phyloP scores from a whole-genome alignment of 208 protist species.

The Acanthamoeba rhysodes region DNA sequence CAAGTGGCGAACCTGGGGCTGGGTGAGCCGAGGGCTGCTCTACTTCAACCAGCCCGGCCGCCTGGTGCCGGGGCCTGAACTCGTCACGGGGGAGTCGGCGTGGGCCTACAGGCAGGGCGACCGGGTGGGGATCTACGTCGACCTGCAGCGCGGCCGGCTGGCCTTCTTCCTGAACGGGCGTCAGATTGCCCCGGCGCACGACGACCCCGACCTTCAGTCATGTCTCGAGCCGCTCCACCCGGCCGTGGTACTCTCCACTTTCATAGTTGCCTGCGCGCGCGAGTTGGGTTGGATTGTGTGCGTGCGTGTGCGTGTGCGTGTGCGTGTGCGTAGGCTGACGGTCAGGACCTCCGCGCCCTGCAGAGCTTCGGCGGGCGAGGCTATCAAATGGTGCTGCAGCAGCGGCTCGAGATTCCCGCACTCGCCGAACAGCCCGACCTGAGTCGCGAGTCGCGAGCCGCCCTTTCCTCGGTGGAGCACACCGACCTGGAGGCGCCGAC shows the following conservation, averaged over 20 bases:
- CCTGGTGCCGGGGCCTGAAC: not conserved
- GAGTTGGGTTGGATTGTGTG: too few relatives aligned
- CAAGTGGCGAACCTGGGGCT: conserved; percentile 51
- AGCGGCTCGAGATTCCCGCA: not conserved
- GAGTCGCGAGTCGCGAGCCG: too few relatives aligned
- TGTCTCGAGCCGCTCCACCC: not conserved
- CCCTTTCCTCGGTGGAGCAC: not conserved
- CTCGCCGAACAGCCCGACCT: too few relatives aligned
- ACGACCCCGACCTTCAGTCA: not conserved
- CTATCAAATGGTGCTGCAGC: not conserved
- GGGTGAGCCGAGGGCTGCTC: not conserved
- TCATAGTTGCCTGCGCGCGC: too few relatives aligned
- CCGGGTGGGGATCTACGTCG: conserved; percentile 39
- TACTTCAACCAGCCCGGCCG: conserved; percentile 7
- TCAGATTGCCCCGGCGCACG: not conserved
- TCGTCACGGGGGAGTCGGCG: not conserved
- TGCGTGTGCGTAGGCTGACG: not conserved
- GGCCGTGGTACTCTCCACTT: not conserved
- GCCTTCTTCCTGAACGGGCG: conserved; percentile 48
- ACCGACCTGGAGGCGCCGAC: too few relatives aligned
- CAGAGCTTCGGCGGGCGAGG: not conserved
- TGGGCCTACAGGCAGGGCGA: conserved; percentile 49
- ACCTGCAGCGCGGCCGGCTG: not conserved
- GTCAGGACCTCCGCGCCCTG: not conserved
- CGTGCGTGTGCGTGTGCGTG: not conserved